A percentile compares a stretch with the other conserved stretches of the same genome.
These are phyloP conservation scores for Acephala macrosclerotiorum DNA, from an alignment of 2,329 filamentous ascomycete genomes.

Conservation along the genomic window DNA sequence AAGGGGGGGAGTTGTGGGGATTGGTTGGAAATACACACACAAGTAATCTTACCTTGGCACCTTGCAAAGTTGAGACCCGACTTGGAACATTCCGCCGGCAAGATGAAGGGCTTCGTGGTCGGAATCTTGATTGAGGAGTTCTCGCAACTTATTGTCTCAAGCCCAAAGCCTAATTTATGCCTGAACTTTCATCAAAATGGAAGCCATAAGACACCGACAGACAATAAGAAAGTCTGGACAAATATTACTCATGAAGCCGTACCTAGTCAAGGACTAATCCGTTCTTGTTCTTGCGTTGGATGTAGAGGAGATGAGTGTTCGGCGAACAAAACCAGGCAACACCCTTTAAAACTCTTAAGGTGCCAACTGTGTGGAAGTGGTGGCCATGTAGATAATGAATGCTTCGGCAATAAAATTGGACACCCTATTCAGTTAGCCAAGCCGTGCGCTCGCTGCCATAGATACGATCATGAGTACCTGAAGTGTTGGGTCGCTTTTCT, in stretches of 20 bases:
- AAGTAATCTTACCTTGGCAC: neutral
- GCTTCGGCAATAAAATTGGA: neutral
- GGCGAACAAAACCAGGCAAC: too few relatives aligned
- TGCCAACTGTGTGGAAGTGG: neutral
- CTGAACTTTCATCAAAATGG: too few relatives aligned
- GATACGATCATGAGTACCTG: neutral
- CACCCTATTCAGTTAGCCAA: neutral
- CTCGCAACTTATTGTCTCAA: neutral
- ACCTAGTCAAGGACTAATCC: too few relatives aligned
- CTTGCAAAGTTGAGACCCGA: neutral
- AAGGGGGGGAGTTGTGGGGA: neutral
- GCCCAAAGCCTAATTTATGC: too few relatives aligned
- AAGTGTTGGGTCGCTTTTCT: neutral
- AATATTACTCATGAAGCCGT: too few relatives aligned
- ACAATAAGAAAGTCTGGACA: too few relatives aligned
- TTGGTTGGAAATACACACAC: neutral
- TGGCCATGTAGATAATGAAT: neutral
- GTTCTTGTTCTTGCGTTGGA: neutral
- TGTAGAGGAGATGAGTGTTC: neutral
- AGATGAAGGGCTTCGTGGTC: neutral
- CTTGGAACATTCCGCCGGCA: neutral
- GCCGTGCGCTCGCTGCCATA: neutral
- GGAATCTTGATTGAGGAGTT: neutral
- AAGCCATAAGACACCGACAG: neutral
- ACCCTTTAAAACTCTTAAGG: neutral